A percentile compares a stretch with the other conserved stretches of the same genome.
These are phyloP conservation scores for Dalbergia oliveri DNA, from an alignment of 306 rosid species.

Conservation along the genomic window DNA sequence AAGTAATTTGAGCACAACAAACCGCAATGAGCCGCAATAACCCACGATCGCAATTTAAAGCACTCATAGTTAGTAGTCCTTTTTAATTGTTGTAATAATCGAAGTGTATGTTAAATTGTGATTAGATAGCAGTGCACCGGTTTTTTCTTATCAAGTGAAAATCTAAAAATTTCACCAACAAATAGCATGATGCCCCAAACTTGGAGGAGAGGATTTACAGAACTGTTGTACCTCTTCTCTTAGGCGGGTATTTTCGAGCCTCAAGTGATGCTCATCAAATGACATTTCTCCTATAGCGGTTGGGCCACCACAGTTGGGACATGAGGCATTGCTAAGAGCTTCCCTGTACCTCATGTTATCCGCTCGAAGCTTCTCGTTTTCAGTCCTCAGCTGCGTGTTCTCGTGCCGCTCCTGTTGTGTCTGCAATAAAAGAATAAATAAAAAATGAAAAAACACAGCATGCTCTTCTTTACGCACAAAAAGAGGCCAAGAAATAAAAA, in stretches of 20 bases:
- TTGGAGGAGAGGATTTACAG: too few species aligned
- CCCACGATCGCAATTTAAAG: too few species aligned
- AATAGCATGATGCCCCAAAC: too few species aligned
- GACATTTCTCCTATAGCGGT: constrained; percentile 98
- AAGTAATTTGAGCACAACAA: too few species aligned
- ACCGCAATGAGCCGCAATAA: too few species aligned
- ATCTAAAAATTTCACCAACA: too few species aligned
- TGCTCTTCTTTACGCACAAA: neutral
- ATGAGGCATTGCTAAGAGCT: constrained; percentile 93
- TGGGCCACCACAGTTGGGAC: constrained; percentile 98
- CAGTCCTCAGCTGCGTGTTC: constrained; percentile 79
- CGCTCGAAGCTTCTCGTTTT: constrained; percentile 86
- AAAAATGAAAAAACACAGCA: neutral
- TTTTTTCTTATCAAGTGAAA: too few species aligned
- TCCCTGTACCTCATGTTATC: constrained; percentile 95
- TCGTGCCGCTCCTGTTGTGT: constrained; percentile 95
- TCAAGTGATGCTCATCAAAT: constrained; percentile 91
- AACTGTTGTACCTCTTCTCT: constrained; percentile 80
- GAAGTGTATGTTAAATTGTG: too few species aligned
- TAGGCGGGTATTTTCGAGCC: constrained; percentile 87
- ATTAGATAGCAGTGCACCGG: too few species aligned
- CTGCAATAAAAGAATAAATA: constrained; percentile 39
- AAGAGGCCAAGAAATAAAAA: too few species aligned
- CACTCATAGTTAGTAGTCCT: too few species aligned
- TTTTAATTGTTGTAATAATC: too few species aligned